These are phyloP conservation scores for Metarhizium rileyi DNA, from an alignment of 2,329 filamentous ascomycete species.

Conservation along the genomic window DNA sequence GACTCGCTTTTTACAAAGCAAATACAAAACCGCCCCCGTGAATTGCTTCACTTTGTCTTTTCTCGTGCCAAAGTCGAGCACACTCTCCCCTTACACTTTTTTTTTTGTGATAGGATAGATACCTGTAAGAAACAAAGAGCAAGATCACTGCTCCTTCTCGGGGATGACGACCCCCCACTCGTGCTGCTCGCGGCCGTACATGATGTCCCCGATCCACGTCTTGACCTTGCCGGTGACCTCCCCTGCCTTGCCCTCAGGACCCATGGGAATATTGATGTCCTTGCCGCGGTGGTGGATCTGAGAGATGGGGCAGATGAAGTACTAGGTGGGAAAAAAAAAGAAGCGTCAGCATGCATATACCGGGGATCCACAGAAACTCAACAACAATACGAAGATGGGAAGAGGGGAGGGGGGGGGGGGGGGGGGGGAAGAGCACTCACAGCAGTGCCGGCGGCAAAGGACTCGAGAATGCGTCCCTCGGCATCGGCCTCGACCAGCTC, in stretches of 20 bases:
- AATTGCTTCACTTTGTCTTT: constrained; percentile 3
- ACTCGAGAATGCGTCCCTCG: constrained; percentile 72
- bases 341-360: background rate
- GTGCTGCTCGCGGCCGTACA: constrained; percentile 61
- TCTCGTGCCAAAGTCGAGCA: background rate
- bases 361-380: too few species aligned
- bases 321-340: constrained; percentile 38
- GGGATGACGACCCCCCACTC: constrained; percentile 60
- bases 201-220: constrained; percentile 59
- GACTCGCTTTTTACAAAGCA: background rate
- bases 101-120: too few species aligned
- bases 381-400: too few species aligned
- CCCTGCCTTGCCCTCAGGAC: constrained; percentile 37
- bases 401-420: too few species aligned
- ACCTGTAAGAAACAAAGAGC: background rate
- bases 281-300: constrained; percentile 57
- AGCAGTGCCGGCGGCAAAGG: constrained; percentile 81
- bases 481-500: constrained; percentile 63
- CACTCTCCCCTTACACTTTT: background rate
- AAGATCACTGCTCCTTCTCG: constrained; percentile 39
- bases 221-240: constrained; percentile 54
- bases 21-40: background rate
- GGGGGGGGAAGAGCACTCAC: constrained; percentile 40
- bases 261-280: constrained; percentile 54
- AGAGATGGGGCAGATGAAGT: constrained; percentile 60